Conservation (phyloP, 169 alveolate species). For the Cryptosporidium muris region DNA sequence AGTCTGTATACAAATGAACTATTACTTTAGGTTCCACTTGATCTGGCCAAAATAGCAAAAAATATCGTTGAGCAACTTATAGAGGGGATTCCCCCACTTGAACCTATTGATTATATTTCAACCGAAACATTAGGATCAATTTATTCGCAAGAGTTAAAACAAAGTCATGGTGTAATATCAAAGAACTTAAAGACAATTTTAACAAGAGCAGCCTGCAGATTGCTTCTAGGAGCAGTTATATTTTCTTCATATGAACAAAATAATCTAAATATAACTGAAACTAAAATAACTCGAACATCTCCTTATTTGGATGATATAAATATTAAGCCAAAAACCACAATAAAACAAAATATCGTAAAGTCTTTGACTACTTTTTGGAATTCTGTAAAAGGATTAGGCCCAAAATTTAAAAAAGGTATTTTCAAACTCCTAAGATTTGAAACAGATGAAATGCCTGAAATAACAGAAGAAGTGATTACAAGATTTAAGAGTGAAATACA, state of each 20-base stretch:
- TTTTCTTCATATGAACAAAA: slow-evolving; percentile 42
- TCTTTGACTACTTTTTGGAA: slow-evolving; percentile 1
- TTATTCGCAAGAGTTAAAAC: neutral
- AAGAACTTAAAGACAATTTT: slow-evolving; percentile 19
- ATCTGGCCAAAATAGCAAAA: neutral
- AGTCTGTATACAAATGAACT: neutral
- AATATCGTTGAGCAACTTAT: slow-evolving; percentile 7
- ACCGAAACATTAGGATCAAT: neutral
- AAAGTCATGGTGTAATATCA: slow-evolving; percentile 1
- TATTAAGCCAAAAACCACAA: slow-evolving; percentile 15
- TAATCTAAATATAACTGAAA: neutral
- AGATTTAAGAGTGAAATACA: too few relatives aligned
- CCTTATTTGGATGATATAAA: slow-evolving; percentile 61
- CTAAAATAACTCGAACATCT: neutral
- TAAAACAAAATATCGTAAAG: slow-evolving; percentile 3
- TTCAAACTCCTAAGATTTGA: slow-evolving; percentile 1
- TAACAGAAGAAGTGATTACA: neutral
- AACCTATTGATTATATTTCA: slow-evolving; percentile 6
- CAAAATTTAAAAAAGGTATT: slow-evolving; percentile 12
- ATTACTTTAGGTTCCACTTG: slow-evolving; percentile 17
- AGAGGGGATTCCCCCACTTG: slow-evolving; percentile 20
- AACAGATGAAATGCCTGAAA: neutral
- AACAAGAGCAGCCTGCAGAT: slow-evolving; percentile 44
- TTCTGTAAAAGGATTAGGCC: slow-evolving; percentile 26
- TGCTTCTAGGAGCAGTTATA: slow-evolving; percentile 11